phyloP scores from a whole-genome alignment of 2,329 filamentous ascomycete species.

The Apiospora saccharicola region DNA sequence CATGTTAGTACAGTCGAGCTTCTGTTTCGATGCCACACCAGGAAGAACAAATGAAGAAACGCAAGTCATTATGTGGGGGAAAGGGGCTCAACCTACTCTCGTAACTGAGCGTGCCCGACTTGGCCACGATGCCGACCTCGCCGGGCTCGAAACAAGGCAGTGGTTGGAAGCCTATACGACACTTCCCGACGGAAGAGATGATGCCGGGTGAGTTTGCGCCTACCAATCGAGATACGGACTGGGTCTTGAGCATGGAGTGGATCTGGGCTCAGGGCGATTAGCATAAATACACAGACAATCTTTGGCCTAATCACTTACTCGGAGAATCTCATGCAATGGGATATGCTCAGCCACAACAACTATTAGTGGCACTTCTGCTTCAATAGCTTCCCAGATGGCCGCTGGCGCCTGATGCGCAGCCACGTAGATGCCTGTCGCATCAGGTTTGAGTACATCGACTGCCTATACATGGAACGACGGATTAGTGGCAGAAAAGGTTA shows the following conservation, averaged over 20 bases:
- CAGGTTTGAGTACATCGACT: slow-evolving; percentile 73
- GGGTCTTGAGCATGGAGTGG: slow-evolving; percentile 72
- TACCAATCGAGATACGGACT: slow-evolving; percentile 73
- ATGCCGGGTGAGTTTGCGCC: slow-evolving; percentile 79
- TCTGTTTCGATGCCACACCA: not conserved
- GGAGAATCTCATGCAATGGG: slow-evolving; percentile 74
- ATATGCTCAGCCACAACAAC: slow-evolving; percentile 80
- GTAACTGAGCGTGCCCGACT: slow-evolving; percentile 78
- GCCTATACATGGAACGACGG: slow-evolving; percentile 53
- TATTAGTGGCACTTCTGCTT: slow-evolving; percentile 77
- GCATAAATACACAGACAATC: not conserved
- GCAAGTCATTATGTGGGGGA: no score
- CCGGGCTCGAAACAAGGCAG: slow-evolving; percentile 75
- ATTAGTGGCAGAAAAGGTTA: not conserved
- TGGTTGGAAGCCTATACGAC: slow-evolving; percentile 72
- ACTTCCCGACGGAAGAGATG: slow-evolving; percentile 73
- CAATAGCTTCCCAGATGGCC: slow-evolving; percentile 82
- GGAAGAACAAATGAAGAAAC: no score
- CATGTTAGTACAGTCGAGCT: not conserved
- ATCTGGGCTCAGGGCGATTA: slow-evolving; percentile 54
- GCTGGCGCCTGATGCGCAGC: slow-evolving; percentile 75
- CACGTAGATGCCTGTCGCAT: slow-evolving; percentile 83
- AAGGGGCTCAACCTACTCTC: slow-evolving; percentile 52
- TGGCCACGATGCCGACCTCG: slow-evolving; percentile 73
- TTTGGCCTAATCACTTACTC: slow-evolving; percentile 52